A percentile compares a stretch with the other conserved stretches of the same genome.
Conservation (phyloP, 2,329 filamentous ascomycete genomes). For the Diaporthe citrichinensis region DNA sequence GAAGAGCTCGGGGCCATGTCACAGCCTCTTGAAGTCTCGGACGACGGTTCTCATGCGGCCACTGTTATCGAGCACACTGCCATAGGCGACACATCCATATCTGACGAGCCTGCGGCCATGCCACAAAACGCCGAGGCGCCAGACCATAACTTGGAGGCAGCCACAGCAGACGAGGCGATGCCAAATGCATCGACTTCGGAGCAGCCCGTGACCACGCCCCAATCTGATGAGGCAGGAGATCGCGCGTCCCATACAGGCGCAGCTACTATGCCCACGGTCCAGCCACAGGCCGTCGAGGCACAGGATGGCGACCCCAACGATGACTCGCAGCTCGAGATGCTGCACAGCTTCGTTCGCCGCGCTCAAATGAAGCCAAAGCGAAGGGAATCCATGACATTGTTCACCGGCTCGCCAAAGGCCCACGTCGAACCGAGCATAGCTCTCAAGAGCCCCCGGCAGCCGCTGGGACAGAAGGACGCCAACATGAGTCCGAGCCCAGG, state of each 20-base stretch:
- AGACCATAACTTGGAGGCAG: neutral
- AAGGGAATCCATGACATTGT: constrained; percentile 47
- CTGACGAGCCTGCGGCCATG: neutral
- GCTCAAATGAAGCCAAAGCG: constrained; percentile 46
- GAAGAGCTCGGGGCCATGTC: neutral
- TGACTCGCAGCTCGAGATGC: constrained; percentile 53
- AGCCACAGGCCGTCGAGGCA: neutral
- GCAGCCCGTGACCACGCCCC: neutral
- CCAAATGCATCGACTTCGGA: neutral
- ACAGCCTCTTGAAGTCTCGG: neutral
- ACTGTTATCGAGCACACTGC: no score
- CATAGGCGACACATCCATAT: neutral
- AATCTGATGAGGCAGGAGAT: neutral
- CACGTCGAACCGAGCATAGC: constrained; percentile 39
- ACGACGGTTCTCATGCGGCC: neutral
- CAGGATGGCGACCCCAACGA: constrained; percentile 43
- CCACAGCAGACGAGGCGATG: neutral
- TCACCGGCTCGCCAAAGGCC: constrained; percentile 50
- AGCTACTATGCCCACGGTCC: neutral
- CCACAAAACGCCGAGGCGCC: neutral
- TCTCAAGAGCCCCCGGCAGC: constrained; percentile 45
- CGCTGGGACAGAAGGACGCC: constrained; percentile 52
- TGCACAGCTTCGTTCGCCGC: constrained; percentile 53
- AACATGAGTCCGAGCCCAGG: constrained; percentile 55
- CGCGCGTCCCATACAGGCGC: no score